Base-by-base conservation (phyloP, 371 early-diverging fungal genomes). In the Furculomyces boomerangus region DNA sequence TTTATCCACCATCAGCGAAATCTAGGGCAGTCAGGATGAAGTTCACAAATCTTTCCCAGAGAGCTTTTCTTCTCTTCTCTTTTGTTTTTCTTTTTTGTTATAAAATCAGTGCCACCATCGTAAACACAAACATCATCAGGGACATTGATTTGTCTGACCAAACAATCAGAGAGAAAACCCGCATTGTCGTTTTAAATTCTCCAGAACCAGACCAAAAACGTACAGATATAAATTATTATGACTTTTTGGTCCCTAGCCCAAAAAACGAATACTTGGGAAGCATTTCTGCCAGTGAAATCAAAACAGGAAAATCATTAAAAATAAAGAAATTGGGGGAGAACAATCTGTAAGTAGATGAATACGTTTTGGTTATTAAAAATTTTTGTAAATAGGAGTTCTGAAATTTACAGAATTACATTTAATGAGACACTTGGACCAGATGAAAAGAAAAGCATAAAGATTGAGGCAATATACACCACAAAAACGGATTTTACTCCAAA, bases 401-500 rank as follows among this genome's bases (percentile, higher is more conserved):
- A 75, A 44, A 60, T 71, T 32, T 90, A 78, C 71, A 75, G 75
- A 54, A 75, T 81, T 39, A 66, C 60, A 37, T 73, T 92, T 28
- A 52, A 74, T 41, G 50, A 49, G 22, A 74, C 80, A 8, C 57
- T 90, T 54, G 59, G 68, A 32, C 76, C 83, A 5, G 74, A 77
- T 41, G 78, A 79, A 18, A 79, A 83, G 57, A 50, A 77, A 20
- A 74, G 78, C 41, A 61, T 94, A 55, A 80, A 75, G 35, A 57
- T 93, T 32, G 77, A 78, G 53, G 39, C 74, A 8, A 74, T 73
- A 10, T 81, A 72, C 54, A 75, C 74, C 41, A 66, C 78, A 41
- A 52, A 65, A 7, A 60, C 84, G 27, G 60, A 60, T 27, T 81
- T 91, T n/a, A 71, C 72, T 51, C 94, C 94, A 2, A 61, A 66